A percentile compares a stretch with the other conserved stretches of the same genome.
Conservation (phyloP, 768 basidiomycete genomes). For the Scleroderma bovista region DNA sequence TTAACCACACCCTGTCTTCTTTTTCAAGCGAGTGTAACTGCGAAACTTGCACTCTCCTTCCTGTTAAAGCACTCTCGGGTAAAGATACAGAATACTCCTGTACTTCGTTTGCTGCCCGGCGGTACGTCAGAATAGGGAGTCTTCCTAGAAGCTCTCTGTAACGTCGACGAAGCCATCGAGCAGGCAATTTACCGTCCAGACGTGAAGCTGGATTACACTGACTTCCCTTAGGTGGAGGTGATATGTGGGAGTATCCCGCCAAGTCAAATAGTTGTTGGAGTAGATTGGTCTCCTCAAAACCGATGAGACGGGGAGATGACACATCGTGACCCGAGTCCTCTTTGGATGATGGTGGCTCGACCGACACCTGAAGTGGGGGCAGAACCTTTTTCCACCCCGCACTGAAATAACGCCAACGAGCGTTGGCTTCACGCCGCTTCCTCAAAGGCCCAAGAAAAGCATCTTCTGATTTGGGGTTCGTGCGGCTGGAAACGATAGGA, state of each 20-base stretch:
- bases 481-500: conserved; percentile 51
- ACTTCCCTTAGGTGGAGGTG: conserved; percentile 28
- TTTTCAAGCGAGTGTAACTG: conserved; percentile 20
- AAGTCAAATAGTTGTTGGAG: conserved; percentile 43
- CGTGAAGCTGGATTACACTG: conserved; percentile 2
- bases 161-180: conserved; percentile 40
- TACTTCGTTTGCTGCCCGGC: conserved; percentile 1
- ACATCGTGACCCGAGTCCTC: conserved; percentile 8
- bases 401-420: conserved; percentile 61
- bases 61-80: conserved; percentile 25
- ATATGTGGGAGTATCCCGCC: conserved; percentile 30
- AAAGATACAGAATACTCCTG: conserved; percentile 28
- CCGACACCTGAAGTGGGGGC: conserved; percentile 54
- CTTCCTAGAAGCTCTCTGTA: conserved; percentile 56
- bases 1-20: conserved; percentile 34
- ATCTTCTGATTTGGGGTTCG: conserved; percentile 52
- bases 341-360: conserved; percentile 12
- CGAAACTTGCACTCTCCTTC: conserved; percentile 10
- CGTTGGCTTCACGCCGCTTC: conserved; percentile 70
- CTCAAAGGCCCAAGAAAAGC: conserved; percentile 60
- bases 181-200: conserved; percentile 14
- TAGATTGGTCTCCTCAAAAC: conserved; percentile 38
- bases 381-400: conserved; percentile 48
- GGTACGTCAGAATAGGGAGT: conserved; percentile 50
- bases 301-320: conserved; percentile 29